Conservation (phyloP, 1,284 basidiomycete genomes). For the Pseudozyma sp. region DNA sequence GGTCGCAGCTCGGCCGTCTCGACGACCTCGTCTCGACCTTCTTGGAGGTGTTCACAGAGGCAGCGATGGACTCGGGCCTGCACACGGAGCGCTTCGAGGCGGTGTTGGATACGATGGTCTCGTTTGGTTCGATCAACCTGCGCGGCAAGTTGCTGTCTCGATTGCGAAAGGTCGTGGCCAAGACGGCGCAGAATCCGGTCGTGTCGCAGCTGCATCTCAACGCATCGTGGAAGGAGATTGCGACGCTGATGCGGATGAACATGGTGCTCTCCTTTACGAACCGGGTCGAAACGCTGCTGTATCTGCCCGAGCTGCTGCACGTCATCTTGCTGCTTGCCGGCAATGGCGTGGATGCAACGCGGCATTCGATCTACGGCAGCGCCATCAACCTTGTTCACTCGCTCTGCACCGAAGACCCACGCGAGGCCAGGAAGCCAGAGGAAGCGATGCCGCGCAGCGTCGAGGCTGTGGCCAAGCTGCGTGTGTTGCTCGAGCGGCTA, state of each 20-base stretch:
- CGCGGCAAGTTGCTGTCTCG: slow-evolving; percentile 64
- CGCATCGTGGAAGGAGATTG: slow-evolving; percentile 65
- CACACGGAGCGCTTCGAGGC: slow-evolving; percentile 63
- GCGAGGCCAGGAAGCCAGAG: slow-evolving; percentile 47
- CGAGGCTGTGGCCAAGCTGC: slow-evolving; percentile 46
- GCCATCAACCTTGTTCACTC: slow-evolving; percentile 66
- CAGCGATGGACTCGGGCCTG: slow-evolving; percentile 64
- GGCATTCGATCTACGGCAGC: slow-evolving; percentile 58
- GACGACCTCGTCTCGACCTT: slow-evolving; percentile 63
- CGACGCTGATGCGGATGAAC: slow-evolving; percentile 64
- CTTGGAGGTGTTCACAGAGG: slow-evolving; percentile 63
- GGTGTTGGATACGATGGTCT: slow-evolving; percentile 66
- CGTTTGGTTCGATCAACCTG: slow-evolving; percentile 63
- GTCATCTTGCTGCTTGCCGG: slow-evolving; percentile 62
- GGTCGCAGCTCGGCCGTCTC: slow-evolving; percentile 63
- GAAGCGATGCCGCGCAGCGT: slow-evolving; percentile 45
- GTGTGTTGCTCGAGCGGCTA: slow-evolving; percentile 49
- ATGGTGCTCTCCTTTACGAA: slow-evolving; percentile 65
- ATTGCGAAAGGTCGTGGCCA: slow-evolving; percentile 60
- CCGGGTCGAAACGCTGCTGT: slow-evolving; percentile 59
- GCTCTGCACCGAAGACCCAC: slow-evolving; percentile 62
- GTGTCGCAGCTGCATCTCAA: slow-evolving; percentile 59
- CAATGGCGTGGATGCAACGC: slow-evolving; percentile 61
- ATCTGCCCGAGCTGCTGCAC: slow-evolving; percentile 62
- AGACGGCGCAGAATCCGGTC: slow-evolving; percentile 60